These are phyloP conservation scores for Ophiocordyceps sinensis DNA, from an alignment of 2,329 filamentous ascomycete genomes.

Conservation along the genomic window DNA sequence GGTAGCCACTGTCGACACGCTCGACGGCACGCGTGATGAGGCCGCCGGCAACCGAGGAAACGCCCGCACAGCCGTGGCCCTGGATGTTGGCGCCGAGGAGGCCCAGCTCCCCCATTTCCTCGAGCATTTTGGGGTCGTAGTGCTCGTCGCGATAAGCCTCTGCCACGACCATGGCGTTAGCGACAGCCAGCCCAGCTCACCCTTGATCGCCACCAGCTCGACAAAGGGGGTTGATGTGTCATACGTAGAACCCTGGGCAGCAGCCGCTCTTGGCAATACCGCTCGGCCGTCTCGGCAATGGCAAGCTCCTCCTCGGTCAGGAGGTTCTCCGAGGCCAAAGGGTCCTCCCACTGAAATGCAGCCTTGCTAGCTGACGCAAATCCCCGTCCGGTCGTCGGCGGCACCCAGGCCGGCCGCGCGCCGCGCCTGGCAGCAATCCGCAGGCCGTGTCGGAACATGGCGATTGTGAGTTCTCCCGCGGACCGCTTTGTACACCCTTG, in stretches of 20 bases:
- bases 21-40: slow-evolving; percentile 84
- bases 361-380: slow-evolving; percentile 21
- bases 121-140: slow-evolving; percentile 72
- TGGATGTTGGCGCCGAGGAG: slow-evolving; percentile 74
- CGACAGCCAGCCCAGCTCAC: background rate
- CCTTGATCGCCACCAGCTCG: background rate
- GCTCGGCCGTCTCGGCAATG: slow-evolving; percentile 78
- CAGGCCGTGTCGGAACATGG: slow-evolving; percentile 17
- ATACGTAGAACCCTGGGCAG: slow-evolving; percentile 73
- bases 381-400: slow-evolving; percentile 11
- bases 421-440: slow-evolving; percentile 12
- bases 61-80: slow-evolving; percentile 78
- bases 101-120: slow-evolving; percentile 89
- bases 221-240: slow-evolving; percentile 8
- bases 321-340: slow-evolving; percentile 57
- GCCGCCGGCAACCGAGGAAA: slow-evolving; percentile 76
- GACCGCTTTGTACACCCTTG: no score
- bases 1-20: slow-evolving; percentile 80
- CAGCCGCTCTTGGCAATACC: slow-evolving; percentile 86
- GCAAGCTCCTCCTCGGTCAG: slow-evolving; percentile 84
- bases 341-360: slow-evolving; percentile 83
- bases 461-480: background rate
- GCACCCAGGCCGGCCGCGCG: slow-evolving; percentile 7
- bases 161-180: slow-evolving; percentile 16
- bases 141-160: slow-evolving; percentile 75